Percentiles rank a stretch among this genome's conserved stretches.
phyloP scores from a whole-genome alignment of 2,329 filamentous ascomycete species.

The Tympanopsis confertula region DNA sequence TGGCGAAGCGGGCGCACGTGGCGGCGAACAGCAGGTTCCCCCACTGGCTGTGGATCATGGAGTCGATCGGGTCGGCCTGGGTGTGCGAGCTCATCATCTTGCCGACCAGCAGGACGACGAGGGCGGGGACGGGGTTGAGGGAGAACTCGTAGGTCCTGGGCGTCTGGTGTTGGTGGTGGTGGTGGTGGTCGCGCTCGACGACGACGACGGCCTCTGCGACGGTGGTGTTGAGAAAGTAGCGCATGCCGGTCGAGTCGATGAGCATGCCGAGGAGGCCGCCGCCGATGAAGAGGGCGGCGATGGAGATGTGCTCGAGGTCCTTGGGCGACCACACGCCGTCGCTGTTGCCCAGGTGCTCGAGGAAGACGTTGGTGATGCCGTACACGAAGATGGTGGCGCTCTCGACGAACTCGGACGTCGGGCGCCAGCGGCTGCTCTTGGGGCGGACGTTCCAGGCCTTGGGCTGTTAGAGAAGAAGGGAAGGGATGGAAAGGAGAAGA shows the following conservation, averaged over 20 bases:
- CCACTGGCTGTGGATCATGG: constrained; percentile 58
- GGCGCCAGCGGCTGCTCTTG: constrained; percentile 9
- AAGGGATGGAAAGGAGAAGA: neutral
- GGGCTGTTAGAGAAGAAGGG: neutral
- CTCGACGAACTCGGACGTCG: constrained; percentile 52
- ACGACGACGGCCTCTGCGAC: neutral
- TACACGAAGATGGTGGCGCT: constrained; percentile 56
- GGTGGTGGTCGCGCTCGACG: neutral
- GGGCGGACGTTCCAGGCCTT: neutral
- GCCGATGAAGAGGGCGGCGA: constrained; percentile 57
- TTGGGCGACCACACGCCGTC: constrained; percentile 44
- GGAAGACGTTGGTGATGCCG: constrained; percentile 50
- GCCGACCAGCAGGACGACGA: constrained; percentile 52
- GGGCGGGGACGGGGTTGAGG: constrained; percentile 46
- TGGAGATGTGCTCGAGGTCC: constrained; percentile 58
- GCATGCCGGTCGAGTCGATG: constrained; percentile 38
- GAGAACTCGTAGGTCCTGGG: constrained; percentile 35
- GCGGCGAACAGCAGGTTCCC: constrained; percentile 51
- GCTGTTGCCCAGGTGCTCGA: constrained; percentile 50
- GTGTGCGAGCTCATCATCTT: constrained; percentile 59
- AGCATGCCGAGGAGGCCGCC: constrained; percentile 53
- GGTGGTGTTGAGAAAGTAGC: constrained; percentile 22
- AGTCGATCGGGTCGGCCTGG: constrained; percentile 49
- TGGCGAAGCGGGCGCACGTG: constrained; percentile 42
- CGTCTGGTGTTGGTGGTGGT: neutral